Base-by-base conservation (phyloP, 2,329 filamentous ascomycete genomes). In the Fusarium secorum region DNA sequence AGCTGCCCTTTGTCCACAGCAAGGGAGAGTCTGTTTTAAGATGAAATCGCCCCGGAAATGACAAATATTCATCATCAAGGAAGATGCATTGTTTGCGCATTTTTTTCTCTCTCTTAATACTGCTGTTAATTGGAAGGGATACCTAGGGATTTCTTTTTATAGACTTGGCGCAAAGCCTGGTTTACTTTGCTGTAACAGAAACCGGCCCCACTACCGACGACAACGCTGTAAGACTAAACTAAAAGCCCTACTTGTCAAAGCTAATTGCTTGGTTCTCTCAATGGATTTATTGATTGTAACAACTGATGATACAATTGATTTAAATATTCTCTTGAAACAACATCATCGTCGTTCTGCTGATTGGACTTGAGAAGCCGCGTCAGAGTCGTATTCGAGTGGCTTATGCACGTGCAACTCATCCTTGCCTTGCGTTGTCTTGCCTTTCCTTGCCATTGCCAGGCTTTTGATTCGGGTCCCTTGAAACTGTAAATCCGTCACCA, bases 401-500 rank as follows among this genome's bases (percentile, higher is more conserved):
- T 70, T 45, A 68, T 72, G 69, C 69, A 72, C 69, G 69, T 72
- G 69, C 69, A 72, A 44, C 36, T 52, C 54, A 71, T 70, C 69
- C 60, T 62, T 72, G 69, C 39, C 60, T 35, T 48, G 38, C 30
- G 24, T 66, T 70, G 45, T 6, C 49, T 30, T 51, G 46, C 46
- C 46, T 49, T 49, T 18, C 11, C 17, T 35, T 51, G 33, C 48
- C 48, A 52, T 64, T 68, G 68, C 33, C 60, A 39, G 53, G 46
- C 44, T 54, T 66, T 70, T 67, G 51, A 42, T 39, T 67, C 44
- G 38, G 69, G 42, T 64, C 60, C 42, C 53, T 72, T 72, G 69
- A 70, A 72, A 72, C 69, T 66, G 54, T 72, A 70, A 71, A 72
- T 54, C 65, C 65, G 69, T 69, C 49, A 66, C 60, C 64, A 69